A percentile compares a stretch with the other conserved stretches of the same genome.
These are phyloP conservation scores for Schwanniomyces yamadae DNA, from an alignment of 805 yeast genomes.

Conservation along the genomic window DNA sequence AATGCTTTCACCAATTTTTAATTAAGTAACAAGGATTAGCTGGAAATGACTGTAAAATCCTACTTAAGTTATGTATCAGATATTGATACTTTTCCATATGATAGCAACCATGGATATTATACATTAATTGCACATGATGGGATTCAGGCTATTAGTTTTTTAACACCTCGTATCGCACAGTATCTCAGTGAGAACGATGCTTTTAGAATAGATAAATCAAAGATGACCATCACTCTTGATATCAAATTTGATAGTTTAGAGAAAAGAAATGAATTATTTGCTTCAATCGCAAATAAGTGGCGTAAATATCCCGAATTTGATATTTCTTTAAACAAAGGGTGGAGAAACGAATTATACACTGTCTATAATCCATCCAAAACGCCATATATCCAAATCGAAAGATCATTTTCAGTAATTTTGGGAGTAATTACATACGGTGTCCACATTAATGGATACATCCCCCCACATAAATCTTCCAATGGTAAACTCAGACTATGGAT, in stretches of 20 bases:
- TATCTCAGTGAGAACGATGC: slow-evolving; percentile 15
- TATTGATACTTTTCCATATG: slow-evolving; percentile 34
- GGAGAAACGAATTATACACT: slow-evolving; percentile 85
- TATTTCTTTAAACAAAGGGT: slow-evolving; percentile 49
- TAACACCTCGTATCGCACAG: slow-evolving; percentile 23
- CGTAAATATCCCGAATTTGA: slow-evolving; percentile 25
- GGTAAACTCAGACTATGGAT: slow-evolving; percentile 68
- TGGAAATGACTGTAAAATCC: too few relatives aligned
- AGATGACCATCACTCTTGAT: slow-evolving; percentile 26
- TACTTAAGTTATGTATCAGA: too few relatives aligned
- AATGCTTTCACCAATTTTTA: too few relatives aligned
- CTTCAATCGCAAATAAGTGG: slow-evolving; percentile 42
- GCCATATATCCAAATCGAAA: slow-evolving; percentile 71
- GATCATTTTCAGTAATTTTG: slow-evolving; percentile 75
- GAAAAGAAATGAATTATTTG: slow-evolving; percentile 41
- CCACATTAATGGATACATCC: slow-evolving; percentile 79
- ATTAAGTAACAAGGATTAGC: too few relatives aligned
- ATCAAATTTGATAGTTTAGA: slow-evolving; percentile 36
- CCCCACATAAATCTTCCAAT: slow-evolving; percentile 36
- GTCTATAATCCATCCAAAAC: slow-evolving; percentile 55
- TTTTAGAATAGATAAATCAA: slow-evolving; percentile 20
- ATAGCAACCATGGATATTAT: slow-evolving; percentile 15
- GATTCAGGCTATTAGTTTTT: slow-evolving; percentile 25
- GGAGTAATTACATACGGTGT: slow-evolving; percentile 92
- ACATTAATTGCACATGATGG: slow-evolving; percentile 30